Percentiles rank a stretch among this genome's conserved stretches.
These are phyloP conservation scores for Forsythia suspensa DNA, from an alignment of 257 asterid species.

Conservation along the genomic window DNA sequence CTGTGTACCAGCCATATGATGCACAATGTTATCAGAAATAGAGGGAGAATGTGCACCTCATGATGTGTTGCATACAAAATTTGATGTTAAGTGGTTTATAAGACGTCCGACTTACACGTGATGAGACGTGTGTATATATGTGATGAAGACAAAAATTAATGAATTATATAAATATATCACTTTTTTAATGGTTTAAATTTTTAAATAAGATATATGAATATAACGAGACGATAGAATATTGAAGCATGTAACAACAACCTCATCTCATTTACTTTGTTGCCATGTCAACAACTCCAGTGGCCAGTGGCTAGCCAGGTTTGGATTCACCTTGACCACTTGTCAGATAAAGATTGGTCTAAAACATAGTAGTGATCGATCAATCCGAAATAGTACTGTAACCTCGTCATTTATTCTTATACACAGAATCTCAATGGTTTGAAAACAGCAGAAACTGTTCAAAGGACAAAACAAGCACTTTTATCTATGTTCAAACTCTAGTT, in stretches of 20 bases:
- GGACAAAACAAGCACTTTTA: background rate
- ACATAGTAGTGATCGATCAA: background rate
- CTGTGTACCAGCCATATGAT: background rate
- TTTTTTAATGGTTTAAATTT: background rate
- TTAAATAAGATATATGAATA: background rate
- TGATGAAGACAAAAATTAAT: no score
- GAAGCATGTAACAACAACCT: conserved; percentile 13
- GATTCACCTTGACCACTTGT: conserved; percentile 21
- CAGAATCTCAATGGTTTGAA: background rate
- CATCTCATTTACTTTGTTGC: conserved; percentile 10
- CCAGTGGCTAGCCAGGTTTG: conserved; percentile 1
- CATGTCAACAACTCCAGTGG: conserved; percentile 5
- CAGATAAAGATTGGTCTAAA: conserved; percentile 20
- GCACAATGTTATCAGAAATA: background rate
- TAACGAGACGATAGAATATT: background rate
- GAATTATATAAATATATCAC: no score
- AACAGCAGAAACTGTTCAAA: background rate
- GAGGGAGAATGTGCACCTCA: conserved; percentile 17
- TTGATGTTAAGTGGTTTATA: no score
- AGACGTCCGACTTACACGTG: no score
- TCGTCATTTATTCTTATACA: background rate
- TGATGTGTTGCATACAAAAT: background rate
- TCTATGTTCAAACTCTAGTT: no score
- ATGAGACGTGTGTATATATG: no score
- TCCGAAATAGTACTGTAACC: background rate